Evolutionary conservation across 192 early-diverging fungal species (phyloP).

Genomic region (Backusella luteola): DNA sequence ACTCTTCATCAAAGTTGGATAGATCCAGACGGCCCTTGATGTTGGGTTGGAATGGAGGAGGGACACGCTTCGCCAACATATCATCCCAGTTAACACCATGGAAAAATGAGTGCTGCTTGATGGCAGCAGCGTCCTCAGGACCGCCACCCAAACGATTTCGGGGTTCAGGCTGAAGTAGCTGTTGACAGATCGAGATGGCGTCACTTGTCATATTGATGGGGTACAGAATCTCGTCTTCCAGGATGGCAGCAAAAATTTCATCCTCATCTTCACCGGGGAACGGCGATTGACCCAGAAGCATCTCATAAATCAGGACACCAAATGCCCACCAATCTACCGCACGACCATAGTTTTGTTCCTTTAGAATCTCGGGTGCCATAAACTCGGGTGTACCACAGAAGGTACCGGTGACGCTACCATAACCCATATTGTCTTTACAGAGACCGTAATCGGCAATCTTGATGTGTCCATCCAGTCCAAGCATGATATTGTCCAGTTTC

Average conservation of each 20-base stretch:
- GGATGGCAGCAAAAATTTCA: conserved; percentile 81
- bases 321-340: conserved; percentile 87
- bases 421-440: conserved; percentile 80
- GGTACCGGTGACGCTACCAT: conserved; percentile 65
- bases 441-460: conserved; percentile 86
- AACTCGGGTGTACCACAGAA: conserved; percentile 89
- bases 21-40: conserved; percentile 74
- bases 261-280: conserved; percentile 83
- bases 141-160: conserved; percentile 61
- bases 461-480: conserved; percentile 77
- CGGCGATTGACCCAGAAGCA: conserved; percentile 71
- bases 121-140: conserved; percentile 60
- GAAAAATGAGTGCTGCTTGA: conserved; percentile 76
- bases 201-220: conserved; percentile 69
- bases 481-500: conserved; percentile 80
- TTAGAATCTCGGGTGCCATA: conserved; percentile 84
- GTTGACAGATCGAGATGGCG: conserved; percentile 67
- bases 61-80: conserved; percentile 58
- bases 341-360: conserved; percentile 74
- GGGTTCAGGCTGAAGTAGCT: conserved; percentile 73
- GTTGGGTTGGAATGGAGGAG: conserved; percentile 69
- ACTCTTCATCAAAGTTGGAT: conserved; percentile 97
- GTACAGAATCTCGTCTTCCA: conserved; percentile 77
- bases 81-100: conserved; percentile 75
- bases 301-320: conserved; percentile 58